Percentiles rank a stretch among this genome's conserved stretches.
Conservation (phyloP, 345 rosid genomes). For the Noccaea caerulescens region DNA sequence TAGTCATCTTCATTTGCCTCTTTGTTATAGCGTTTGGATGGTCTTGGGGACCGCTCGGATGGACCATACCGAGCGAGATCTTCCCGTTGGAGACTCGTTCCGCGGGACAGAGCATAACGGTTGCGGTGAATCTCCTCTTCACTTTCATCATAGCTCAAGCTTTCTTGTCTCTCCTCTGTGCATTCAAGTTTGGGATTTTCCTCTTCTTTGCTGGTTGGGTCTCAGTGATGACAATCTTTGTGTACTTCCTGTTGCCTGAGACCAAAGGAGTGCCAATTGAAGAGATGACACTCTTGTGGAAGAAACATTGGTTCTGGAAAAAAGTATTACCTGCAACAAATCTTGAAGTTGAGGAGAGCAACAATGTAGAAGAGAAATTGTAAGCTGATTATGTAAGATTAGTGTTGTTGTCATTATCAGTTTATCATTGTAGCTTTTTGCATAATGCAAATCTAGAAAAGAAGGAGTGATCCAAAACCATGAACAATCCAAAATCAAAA, state of each 20-base stretch:
- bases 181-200: conserved; percentile 83
- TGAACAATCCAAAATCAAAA: background rate
- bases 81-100: conserved; percentile 87
- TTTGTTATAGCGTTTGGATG: conserved; percentile 94
- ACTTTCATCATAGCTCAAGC: conserved; percentile 81
- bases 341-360: conserved; percentile 40
- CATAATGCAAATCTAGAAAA: background rate
- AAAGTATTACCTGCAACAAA: conserved; percentile 51
- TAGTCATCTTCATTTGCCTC: conserved; percentile 76
- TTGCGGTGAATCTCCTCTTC: conserved; percentile 87
- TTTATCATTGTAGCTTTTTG: background rate
- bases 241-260: conserved; percentile 72
- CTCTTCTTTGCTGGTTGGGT: conserved; percentile 88
- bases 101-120: conserved; percentile 92
- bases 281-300: conserved; percentile 87
- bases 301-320: conserved; percentile 96
- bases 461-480: background rate
- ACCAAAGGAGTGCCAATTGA: conserved; percentile 94
- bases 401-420: background rate
- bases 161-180: conserved; percentile 76
- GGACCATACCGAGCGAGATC: conserved; percentile 95
- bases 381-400: conserved; percentile 1
- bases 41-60: conserved; percentile 98
- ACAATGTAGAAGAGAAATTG: conserved; percentile 20
- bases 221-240: conserved; percentile 79